Conservation (phyloP, 2,329 filamentous ascomycete species). For the Colletotrichum lindemuthianum region DNA sequence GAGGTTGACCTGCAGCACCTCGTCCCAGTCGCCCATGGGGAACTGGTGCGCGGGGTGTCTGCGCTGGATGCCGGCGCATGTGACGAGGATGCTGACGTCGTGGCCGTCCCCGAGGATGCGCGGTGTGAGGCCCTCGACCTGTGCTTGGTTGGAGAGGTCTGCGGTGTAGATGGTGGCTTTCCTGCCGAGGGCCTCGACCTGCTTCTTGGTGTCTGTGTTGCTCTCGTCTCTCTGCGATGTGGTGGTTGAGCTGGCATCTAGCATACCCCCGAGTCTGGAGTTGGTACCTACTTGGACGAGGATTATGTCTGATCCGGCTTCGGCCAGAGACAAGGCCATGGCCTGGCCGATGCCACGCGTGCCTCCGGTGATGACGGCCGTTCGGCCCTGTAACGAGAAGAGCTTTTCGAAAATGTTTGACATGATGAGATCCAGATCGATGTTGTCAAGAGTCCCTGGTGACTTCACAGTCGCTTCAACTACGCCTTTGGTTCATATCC, state of each 20-base stretch:
- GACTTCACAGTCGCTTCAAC: constrained; percentile 9
- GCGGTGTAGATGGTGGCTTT: constrained; percentile 39
- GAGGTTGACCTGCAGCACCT: constrained; percentile 84
- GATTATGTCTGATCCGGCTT: constrained; percentile 38
- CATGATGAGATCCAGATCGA: constrained; percentile 16
- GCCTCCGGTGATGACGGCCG: constrained; percentile 39
- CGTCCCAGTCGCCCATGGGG: constrained; percentile 71
- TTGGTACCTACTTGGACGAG: constrained; percentile 27
- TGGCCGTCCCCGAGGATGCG: constrained; percentile 39
- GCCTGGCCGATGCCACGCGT: constrained; percentile 40
- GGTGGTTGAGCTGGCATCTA: background rate
- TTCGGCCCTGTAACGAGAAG: constrained; percentile 37
- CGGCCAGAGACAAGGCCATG: constrained; percentile 38
- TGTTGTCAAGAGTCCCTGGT: background rate
- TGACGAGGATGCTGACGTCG: constrained; percentile 68
- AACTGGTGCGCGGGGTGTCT: constrained; percentile 72
- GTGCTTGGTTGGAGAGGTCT: constrained; percentile 37
- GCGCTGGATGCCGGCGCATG: constrained; percentile 74
- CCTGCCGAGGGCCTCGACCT: constrained; percentile 38
- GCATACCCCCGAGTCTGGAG: background rate
- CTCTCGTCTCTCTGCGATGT: constrained; percentile 34
- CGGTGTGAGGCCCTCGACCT: constrained; percentile 35
- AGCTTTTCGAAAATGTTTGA: constrained; percentile 35
- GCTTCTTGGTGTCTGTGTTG: constrained; percentile 37
- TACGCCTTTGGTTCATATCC: background rate